phyloP scores from a whole-genome alignment of 805 yeast genomes.

The Kodamaea jinghongensis region DNA sequence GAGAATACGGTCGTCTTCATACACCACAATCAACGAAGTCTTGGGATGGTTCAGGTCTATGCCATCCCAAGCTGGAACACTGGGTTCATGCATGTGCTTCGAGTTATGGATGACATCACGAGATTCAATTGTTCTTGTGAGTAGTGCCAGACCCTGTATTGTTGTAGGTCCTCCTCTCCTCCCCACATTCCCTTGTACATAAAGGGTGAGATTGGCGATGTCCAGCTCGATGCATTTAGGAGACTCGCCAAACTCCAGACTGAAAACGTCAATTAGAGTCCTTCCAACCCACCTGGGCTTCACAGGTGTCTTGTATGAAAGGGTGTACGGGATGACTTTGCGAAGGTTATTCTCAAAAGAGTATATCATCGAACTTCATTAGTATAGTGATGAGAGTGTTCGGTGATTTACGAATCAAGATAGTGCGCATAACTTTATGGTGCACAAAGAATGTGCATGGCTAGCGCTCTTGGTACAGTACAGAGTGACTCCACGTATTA shows the following conservation, averaged over 20 bases:
- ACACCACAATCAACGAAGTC: conserved; percentile 18
- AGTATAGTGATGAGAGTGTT: no score
- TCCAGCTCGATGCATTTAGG: conserved; percentile 22
- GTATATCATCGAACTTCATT: background rate
- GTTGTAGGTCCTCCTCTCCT: conserved; percentile 13
- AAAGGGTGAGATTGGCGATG: conserved; percentile 23
- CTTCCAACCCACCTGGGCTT: conserved; percentile 39
- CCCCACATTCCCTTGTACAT: conserved; percentile 23
- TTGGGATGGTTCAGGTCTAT: conserved; percentile 5
- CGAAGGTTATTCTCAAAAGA: conserved; percentile 30
- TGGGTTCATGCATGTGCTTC: conserved; percentile 48
- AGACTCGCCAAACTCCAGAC: conserved; percentile 34
- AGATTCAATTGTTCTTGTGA: conserved; percentile 7
- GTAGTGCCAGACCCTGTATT: conserved; percentile 21
- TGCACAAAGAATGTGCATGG: no score
- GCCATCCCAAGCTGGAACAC: conserved; percentile 21
- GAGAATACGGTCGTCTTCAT: conserved; percentile 34
- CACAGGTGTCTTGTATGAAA: conserved; percentile 29
- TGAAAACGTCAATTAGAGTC: conserved; percentile 30
- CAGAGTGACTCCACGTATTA: no score
- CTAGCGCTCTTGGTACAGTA: no score
- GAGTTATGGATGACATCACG: conserved; percentile 20
- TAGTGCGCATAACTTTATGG: no score
- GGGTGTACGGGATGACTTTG: conserved; percentile 35
- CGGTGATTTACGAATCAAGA: no score